Conservation (phyloP, 1,139 yeast genomes). For the Blastobotrys apis region DNA sequence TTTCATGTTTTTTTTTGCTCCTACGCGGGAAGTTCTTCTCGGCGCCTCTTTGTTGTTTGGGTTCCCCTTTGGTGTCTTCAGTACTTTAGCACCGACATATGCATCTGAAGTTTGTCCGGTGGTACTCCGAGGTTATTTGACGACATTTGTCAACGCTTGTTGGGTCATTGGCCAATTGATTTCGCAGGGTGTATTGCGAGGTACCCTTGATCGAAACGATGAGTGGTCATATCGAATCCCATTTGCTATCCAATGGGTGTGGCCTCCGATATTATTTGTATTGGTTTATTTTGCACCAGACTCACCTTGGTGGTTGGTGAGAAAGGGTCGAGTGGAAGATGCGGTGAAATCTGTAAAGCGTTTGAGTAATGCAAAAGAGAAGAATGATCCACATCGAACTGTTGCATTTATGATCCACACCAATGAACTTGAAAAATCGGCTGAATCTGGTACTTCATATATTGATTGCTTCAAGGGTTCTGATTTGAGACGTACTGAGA, state of each 20-base stretch:
- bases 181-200: slow-evolving; percentile 9
- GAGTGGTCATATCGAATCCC: slow-evolving; percentile 42
- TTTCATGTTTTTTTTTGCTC: slow-evolving; percentile 44
- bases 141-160: slow-evolving; percentile 38
- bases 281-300: slow-evolving; percentile 53
- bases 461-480: slow-evolving; percentile 47
- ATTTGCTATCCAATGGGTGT: slow-evolving; percentile 55
- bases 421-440: slow-evolving; percentile 41
- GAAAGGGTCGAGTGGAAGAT: slow-evolving; percentile 36
- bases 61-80: slow-evolving; percentile 46
- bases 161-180: slow-evolving; percentile 44
- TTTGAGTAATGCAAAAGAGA: slow-evolving; percentile 27
- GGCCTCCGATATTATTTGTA: slow-evolving; percentile 52
- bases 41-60: slow-evolving; percentile 44
- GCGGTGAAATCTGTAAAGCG: slow-evolving; percentile 14
- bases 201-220: background rate
- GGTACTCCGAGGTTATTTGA: slow-evolving; percentile 40
- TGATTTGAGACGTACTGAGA: slow-evolving; percentile 51
- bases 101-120: slow-evolving; percentile 49
- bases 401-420: slow-evolving; percentile 43
- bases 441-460: slow-evolving; percentile 36
- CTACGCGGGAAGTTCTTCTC: slow-evolving; percentile 35
- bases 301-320: slow-evolving; percentile 53
- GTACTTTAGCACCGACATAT: slow-evolving; percentile 42
- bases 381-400: slow-evolving; percentile 33